Percentiles rank a stretch among this genome's conserved stretches.
Conservation (phyloP, 164 flowering plant genomes). For the Tetracentron sinense region DNA sequence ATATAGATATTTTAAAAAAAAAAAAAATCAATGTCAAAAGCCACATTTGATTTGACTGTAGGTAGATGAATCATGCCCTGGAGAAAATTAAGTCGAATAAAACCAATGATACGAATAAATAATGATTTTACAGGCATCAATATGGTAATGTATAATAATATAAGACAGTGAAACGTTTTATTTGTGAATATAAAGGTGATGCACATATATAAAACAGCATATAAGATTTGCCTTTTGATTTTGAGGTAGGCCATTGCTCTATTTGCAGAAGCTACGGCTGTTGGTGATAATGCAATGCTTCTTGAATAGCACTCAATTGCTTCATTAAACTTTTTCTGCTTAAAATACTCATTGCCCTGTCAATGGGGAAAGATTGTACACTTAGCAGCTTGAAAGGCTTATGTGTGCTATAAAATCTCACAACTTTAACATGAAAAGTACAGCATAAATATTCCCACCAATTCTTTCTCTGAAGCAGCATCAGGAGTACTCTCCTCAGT, state of each 20-base stretch:
- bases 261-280: slow-evolving; percentile 90
- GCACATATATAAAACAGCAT: not conserved
- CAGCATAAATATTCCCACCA: slow-evolving; percentile 36
- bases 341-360: slow-evolving; percentile 91
- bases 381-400: slow-evolving; percentile 2
- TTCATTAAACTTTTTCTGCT: slow-evolving; percentile 84
- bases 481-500: slow-evolving; percentile 52
- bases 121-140: too few species aligned
- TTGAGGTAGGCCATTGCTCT: slow-evolving; percentile 96
- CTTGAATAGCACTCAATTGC: slow-evolving; percentile 94
- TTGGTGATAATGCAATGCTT: slow-evolving; percentile 91
- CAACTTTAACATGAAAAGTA: not conserved
- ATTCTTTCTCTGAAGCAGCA: slow-evolving; percentile 92
- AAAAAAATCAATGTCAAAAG: slow-evolving; percentile 3
- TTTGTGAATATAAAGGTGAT: too few species aligned
- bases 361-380: not conserved
- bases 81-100: not conserved
- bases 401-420: not conserved
- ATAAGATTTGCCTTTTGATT: slow-evolving; percentile 51
- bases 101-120: too few species aligned
- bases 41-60: not conserved
- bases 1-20: slow-evolving; percentile 2
- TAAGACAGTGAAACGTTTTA: too few species aligned
- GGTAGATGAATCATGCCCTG: not conserved
- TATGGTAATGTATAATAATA: too few species aligned